Evolutionary conservation across 129 eudicot genomes (phyloP).

Genomic region (Artemisia tridentata): DNA sequence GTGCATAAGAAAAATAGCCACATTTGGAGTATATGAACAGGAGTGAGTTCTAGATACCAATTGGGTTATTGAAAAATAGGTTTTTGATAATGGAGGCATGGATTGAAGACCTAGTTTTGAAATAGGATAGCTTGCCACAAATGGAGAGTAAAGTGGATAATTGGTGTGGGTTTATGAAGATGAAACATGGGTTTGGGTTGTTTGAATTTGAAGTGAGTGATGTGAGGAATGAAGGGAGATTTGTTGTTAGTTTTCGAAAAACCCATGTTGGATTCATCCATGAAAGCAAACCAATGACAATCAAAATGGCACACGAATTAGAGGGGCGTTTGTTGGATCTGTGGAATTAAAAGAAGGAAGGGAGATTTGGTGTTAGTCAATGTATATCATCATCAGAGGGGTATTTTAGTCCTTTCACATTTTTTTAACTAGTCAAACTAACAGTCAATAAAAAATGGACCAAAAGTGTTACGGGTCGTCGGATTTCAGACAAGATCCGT

Average conservation of each 20-base stretch:
- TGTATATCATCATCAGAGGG: too few relatives aligned
- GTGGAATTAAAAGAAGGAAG: too few relatives aligned
- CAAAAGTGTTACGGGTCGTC: too few relatives aligned
- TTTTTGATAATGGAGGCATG: constrained; percentile 69
- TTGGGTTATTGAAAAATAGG: constrained; percentile 19
- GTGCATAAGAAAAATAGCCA: constrained; percentile 47
- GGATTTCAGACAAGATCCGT: too few relatives aligned
- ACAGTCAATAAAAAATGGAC: too few relatives aligned
- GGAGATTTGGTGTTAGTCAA: too few relatives aligned
- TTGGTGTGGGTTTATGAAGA: constrained; percentile 33
- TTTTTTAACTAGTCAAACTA: too few relatives aligned
- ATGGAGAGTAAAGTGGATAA: constrained; percentile 52
- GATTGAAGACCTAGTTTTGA: constrained; percentile 66
- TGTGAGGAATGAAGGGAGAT: constrained; percentile 31
- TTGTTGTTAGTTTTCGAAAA: constrained; percentile 36
- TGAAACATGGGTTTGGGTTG: constrained; percentile 23
- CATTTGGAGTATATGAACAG: constrained; percentile 56
- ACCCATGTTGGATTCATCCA: constrained; percentile 64
- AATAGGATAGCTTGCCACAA: constrained; percentile 57
- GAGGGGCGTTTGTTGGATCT: too few relatives aligned
- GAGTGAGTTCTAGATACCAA: constrained; percentile 61
- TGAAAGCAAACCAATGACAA: constrained; percentile 17
- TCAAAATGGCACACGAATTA: neutral
- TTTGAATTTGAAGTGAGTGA: constrained; percentile 33
- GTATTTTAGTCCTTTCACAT: too few relatives aligned